Conservation (phyloP, 1,284 basidiomycete species). For the Malassezia sp. region DNA sequence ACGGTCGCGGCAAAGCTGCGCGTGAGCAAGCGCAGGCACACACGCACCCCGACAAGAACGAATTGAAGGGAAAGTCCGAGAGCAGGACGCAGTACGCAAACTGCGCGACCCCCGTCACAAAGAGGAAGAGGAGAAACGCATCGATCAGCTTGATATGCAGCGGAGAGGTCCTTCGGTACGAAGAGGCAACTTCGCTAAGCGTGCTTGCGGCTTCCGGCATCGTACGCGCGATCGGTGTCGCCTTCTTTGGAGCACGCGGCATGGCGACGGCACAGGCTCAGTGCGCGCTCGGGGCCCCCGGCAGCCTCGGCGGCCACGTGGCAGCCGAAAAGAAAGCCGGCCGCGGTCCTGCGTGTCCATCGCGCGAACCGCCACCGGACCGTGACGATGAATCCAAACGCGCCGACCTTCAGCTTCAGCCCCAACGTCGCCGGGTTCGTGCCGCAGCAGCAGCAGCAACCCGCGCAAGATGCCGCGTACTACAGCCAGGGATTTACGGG, state of each 20-base stretch:
- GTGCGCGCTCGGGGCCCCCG: no score
- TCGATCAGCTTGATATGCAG: slow-evolving; percentile 85
- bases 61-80: slow-evolving; percentile 91
- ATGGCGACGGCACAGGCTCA: slow-evolving; percentile 2
- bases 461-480: slow-evolving; percentile 17
- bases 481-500: slow-evolving; percentile 16
- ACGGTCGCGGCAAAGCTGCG: slow-evolving; percentile 78
- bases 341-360: neutral
- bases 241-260: slow-evolving; percentile 4
- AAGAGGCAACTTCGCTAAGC: neutral
- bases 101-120: slow-evolving; percentile 78
- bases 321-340: neutral
- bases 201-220: neutral
- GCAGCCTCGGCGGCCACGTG: slow-evolving; percentile 16
- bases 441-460: slow-evolving; percentile 26
- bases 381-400: slow-evolving; percentile 44
- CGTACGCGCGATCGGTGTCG: neutral
- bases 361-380: neutral
- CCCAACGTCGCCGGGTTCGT: slow-evolving; percentile 41
- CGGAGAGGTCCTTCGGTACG: slow-evolving; percentile 67
- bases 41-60: slow-evolving; percentile 82
- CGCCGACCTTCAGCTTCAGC: slow-evolving; percentile 43
- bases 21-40: neutral
- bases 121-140: slow-evolving; percentile 78
- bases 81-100: slow-evolving; percentile 83